Base-by-base conservation (phyloP, 176 grass and related monocot genomes). In the Oryza australiensis region DNA sequence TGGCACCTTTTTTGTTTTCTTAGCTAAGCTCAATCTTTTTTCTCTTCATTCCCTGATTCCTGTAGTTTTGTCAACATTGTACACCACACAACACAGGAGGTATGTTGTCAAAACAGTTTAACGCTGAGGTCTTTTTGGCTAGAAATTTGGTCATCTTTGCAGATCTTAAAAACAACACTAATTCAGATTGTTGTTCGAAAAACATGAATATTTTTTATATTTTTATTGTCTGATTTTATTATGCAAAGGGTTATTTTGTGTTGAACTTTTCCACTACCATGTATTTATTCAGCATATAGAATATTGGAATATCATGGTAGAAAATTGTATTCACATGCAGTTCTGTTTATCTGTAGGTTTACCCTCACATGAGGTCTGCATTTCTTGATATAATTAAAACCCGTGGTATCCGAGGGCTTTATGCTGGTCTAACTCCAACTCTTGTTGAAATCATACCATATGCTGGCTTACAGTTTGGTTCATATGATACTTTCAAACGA, bases 381-480 rank as follows among this genome's bases (percentile, higher is more conserved):
- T 89, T 90, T 74, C 8, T 91, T 66, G 90, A 95, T 48, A 95
- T 95, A 73, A 76, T 95, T 64, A 85, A 84, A 80, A 87, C 80
- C 26, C 90, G 96, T 35, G 96, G 96, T 80, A 28, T 93, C 64
- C 91, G 26, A 83, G 96, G 96, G 66, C 83, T 98, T 77, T 98
- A 98, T 90, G 85, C 90, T 24, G 93, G 93, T 76, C 70, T 98
- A 66, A 81, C 87, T 15, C 92, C 92, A 70, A 98, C 96, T 37
- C 79, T 98, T 13, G 91, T 95, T 84, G 96, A 98, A 84, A 98
- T 93, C 63, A 88, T 98, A 91, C 96, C 96, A 85, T 98, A 98
- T 81, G 96, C 96, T 38, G 93, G 93, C 46, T 74, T 98, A 82
- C 96, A 98, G 64, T 93, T 98, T 80, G 96, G 96, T 68, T 93